phyloP scores from a whole-genome alignment of 768 basidiomycete species.

The Naganishia kalamii region DNA sequence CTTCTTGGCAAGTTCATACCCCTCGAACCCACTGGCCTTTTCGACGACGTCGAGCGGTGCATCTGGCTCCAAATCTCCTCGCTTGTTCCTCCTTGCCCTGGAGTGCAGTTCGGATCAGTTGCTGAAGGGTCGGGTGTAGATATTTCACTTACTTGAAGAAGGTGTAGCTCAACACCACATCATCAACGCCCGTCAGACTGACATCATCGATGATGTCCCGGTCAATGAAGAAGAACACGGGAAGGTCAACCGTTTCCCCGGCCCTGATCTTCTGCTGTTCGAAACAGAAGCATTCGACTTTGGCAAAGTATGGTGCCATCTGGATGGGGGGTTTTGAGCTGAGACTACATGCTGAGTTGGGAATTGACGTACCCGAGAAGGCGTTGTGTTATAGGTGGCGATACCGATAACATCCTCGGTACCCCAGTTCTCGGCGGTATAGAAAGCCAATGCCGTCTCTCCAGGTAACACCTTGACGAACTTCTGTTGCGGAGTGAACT shows the following conservation, averaged over 20 bases:
- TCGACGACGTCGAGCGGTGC: slow-evolving; percentile 73
- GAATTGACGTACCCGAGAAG: slow-evolving; percentile 69
- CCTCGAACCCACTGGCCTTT: slow-evolving; percentile 61
- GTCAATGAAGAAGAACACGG: slow-evolving; percentile 97
- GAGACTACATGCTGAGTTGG: neutral
- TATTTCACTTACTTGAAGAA: slow-evolving; percentile 73
- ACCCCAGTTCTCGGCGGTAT: slow-evolving; percentile 80
- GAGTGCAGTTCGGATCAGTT: neutral
- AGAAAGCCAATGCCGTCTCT: slow-evolving; percentile 93
- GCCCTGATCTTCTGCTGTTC: slow-evolving; percentile 94
- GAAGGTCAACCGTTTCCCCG: slow-evolving; percentile 95
- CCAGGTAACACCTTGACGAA: slow-evolving; percentile 85
- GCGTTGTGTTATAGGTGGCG: slow-evolving; percentile 97
- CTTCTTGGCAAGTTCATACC: slow-evolving; percentile 43
- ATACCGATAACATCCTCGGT: slow-evolving; percentile 90
- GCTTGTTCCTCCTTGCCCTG: slow-evolving; percentile 77
- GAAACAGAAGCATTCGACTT: slow-evolving; percentile 99
- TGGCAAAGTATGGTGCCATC: slow-evolving; percentile 98
- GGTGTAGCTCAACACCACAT: slow-evolving; percentile 90
- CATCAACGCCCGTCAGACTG: slow-evolving; percentile 73
- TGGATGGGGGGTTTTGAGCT: slow-evolving; percentile 40
- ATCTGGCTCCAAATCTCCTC: slow-evolving; percentile 85
- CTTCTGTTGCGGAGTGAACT: slow-evolving; percentile 83
- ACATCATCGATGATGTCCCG: slow-evolving; percentile 94
- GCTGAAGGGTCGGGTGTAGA: neutral